Evolutionary conservation across 495 filamentous ascomycete genomes (phyloP).

Genomic region (Lindgomyces ingoldianus): DNA sequence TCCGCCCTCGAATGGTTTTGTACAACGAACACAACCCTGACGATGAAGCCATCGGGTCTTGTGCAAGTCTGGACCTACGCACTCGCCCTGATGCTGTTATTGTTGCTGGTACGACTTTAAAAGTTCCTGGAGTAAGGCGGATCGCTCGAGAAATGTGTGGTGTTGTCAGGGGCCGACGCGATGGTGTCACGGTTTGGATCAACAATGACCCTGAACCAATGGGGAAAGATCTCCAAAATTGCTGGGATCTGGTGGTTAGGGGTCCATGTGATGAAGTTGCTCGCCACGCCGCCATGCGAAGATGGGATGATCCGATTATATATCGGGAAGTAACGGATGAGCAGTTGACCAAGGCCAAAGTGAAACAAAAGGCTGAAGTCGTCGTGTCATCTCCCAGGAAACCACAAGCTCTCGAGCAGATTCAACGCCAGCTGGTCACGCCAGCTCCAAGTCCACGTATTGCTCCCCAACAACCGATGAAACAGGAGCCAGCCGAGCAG

Average conservation of each 20-base stretch:
- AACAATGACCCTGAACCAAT: slow-evolving; percentile 81
- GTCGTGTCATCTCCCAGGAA: slow-evolving; percentile 27
- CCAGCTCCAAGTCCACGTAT: slow-evolving; percentile 25
- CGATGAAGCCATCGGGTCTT: slow-evolving; percentile 89
- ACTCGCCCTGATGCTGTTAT: slow-evolving; percentile 86
- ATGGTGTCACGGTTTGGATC: slow-evolving; percentile 93
- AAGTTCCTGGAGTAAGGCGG: slow-evolving; percentile 82
- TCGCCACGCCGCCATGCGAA: slow-evolving; percentile 67
- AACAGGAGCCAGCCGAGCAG: slow-evolving; percentile 3
- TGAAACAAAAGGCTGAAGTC: slow-evolving; percentile 18
- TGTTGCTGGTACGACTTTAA: slow-evolving; percentile 92
- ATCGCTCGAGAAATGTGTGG: slow-evolving; percentile 89
- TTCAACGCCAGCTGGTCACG: slow-evolving; percentile 28
- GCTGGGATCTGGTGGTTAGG: slow-evolving; percentile 86
- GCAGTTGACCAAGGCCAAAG: slow-evolving; percentile 33
- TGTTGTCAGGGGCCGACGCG: slow-evolving; percentile 71
- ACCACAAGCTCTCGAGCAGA: slow-evolving; percentile 5
- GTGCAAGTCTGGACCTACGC: slow-evolving; percentile 79
- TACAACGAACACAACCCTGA: slow-evolving; percentile 98
- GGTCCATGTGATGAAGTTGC: slow-evolving; percentile 90
- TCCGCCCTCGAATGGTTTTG: slow-evolving; percentile 90
- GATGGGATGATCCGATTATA: slow-evolving; percentile 68
- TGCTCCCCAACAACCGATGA: not conserved
- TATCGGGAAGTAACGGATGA: slow-evolving; percentile 50
- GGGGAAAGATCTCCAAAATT: slow-evolving; percentile 82